Evolutionary conservation across 352 stramenopile species (phyloP), one percentile per base, ranked within the genome.

Genomic region (Elongisporangium undulatum): DNA sequence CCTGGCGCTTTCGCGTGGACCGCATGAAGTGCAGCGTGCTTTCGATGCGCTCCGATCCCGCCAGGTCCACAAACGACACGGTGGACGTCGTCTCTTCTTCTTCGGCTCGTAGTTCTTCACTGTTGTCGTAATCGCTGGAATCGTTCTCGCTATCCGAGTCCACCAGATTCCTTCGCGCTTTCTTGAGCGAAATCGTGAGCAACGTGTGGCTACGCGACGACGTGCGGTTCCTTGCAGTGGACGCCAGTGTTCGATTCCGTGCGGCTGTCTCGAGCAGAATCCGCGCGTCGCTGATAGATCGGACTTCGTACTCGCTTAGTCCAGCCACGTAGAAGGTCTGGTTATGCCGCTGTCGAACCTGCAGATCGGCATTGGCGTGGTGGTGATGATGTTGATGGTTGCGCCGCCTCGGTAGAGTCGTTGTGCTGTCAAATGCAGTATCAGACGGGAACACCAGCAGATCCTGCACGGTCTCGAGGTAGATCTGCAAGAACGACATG

Each of bases 401-500:
- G 21, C 50, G 45, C 49, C 38, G 21, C 20, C 49, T 13, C 13
- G 53, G 59, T n/a, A 20, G 58, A 51, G 20, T 59, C 24, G 21
- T 51, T 5, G 23, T 26, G n/a, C n/a, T n/a, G 39, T 21, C 22
- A 59, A 38, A 29, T 16, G 22, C 13, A 3, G 17, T 49, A 26
- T 22, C 19, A 3, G 49, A 64, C 10, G 69, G 51, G 9, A 77
- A 56, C 12, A 72, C 64, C 10, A 89, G 49, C 24, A 89, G 59
- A 53, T 92, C 79, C 66, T 92, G 76, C 50, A 92, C 69, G 9
- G 62, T 84, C 52, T 90, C 79, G n/a, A 92, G 73, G 39, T 92
- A 90, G 62, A 92, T 92, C 54, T 90, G 79, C 20, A 89, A 51
- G 53, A 90, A 90, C 16, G 74, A 85, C 63, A 92, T 76, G 10